Percentiles rank a stretch among this genome's conserved stretches.
These are phyloP conservation scores for Spinacia oleracea DNA, from an alignment of 179 eudicot genomes.

Conservation along the genomic window DNA sequence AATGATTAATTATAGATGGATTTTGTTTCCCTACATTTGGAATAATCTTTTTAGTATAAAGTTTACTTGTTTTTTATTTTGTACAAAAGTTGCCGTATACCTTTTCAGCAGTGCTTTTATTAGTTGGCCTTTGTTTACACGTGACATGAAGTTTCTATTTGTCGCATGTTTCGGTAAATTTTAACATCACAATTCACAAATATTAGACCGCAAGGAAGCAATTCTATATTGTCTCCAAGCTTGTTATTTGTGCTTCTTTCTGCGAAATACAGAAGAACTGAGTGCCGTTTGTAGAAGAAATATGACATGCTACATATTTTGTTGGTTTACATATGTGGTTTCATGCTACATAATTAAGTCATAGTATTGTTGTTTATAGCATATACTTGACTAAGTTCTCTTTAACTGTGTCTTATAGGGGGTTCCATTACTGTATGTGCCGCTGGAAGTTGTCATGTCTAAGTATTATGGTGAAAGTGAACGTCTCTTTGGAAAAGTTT, in stretches of 20 bases:
- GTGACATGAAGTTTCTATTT: not conserved
- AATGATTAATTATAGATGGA: not conserved
- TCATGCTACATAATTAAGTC: not conserved
- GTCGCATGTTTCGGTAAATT: not conserved
- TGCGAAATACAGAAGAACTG: not conserved
- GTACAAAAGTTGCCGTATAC: not conserved
- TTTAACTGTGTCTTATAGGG: slow-evolving; percentile 44
- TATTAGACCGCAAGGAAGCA: not conserved
- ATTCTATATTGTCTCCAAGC: not conserved
- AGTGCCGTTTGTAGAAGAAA: not conserved
- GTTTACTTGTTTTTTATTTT: not conserved
- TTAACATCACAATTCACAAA: too few relatives aligned
- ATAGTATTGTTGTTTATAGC: not conserved
- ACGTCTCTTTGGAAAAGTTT: slow-evolving; percentile 83
- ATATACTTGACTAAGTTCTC: slow-evolving; percentile 3
- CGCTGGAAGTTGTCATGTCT: slow-evolving; percentile 86
- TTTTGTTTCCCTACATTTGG: not conserved
- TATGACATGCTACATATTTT: not conserved
- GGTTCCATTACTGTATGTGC: slow-evolving; percentile 88
- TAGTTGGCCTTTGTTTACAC: not conserved
- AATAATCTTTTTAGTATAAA: not conserved
- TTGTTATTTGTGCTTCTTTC: not conserved
- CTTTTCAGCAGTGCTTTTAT: not conserved
- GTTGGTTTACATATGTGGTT: not conserved
- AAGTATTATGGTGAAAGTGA: slow-evolving; percentile 98